A percentile compares a stretch with the other conserved stretches of the same genome.
Evolutionary conservation across 306 rosid species (phyloP).

Genomic region (Ormosia semicastrata): DNA sequence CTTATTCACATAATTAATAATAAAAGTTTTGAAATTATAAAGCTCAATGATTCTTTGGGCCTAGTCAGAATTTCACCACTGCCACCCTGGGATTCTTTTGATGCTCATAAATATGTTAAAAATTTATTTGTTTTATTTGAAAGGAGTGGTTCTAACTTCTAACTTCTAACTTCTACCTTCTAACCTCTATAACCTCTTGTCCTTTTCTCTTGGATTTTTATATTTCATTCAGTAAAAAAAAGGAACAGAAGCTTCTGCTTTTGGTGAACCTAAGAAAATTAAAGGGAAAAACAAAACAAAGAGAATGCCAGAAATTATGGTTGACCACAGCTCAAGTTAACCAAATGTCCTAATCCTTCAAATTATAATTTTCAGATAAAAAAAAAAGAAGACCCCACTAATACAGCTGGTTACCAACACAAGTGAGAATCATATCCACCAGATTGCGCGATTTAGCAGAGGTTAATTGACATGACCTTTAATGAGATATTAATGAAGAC

Average conservation of each 20-base stretch:
- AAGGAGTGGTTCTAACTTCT: constrained; percentile 56
- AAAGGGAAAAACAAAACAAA: constrained; percentile 38
- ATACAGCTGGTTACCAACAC: constrained; percentile 93
- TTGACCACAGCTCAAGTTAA: constrained; percentile 54
- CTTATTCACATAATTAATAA: constrained; percentile 33
- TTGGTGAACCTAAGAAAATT: constrained; percentile 56
- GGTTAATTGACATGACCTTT: constrained; percentile 68
- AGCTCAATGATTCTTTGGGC: constrained; percentile 70
- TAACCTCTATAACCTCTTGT: constrained; percentile 14
- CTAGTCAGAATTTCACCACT: constrained; percentile 87
- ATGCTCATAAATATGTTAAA: constrained; percentile 27
- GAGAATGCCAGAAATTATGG: constrained; percentile 71
- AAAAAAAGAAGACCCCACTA: constrained; percentile 47
- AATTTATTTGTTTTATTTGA: not conserved
- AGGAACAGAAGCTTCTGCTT: constrained; percentile 70
- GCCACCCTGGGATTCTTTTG: constrained; percentile 84
- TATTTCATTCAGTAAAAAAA: constrained; percentile 41
- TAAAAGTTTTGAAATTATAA: constrained; percentile 51
- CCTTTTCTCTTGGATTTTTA: constrained; percentile 15
- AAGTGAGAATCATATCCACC: constrained; percentile 60
- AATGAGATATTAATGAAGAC: constrained; percentile 33
- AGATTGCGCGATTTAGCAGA: constrained; percentile 52
- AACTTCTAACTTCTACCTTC: constrained; percentile 43
- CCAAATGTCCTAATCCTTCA: constrained; percentile 60
- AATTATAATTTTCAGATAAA: constrained; percentile 44